phyloP scores from a whole-genome alignment of 2,329 filamentous ascomycete species.

The Aspergillus sojae region DNA sequence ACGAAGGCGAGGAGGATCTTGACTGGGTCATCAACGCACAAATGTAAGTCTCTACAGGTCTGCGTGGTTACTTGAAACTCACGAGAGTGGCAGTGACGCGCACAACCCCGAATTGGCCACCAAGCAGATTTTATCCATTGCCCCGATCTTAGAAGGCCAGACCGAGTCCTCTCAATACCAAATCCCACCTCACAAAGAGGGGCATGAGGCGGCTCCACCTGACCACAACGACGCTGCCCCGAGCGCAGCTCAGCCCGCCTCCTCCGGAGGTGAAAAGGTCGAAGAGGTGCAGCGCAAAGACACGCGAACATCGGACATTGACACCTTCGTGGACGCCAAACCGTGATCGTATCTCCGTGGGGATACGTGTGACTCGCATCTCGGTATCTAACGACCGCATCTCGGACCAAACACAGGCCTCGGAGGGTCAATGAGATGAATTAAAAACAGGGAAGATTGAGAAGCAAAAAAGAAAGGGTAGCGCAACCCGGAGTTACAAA shows the following conservation, averaged over 20 bases:
- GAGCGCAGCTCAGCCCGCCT: not conserved
- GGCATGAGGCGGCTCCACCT: slow-evolving; percentile 7
- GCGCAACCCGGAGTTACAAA: slow-evolving; percentile 13
- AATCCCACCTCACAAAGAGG: slow-evolving; percentile 54
- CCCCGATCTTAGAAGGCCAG: slow-evolving; percentile 81
- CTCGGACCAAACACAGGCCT: not conserved
- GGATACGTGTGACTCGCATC: not conserved
- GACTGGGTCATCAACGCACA: slow-evolving; percentile 93
- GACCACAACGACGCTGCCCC: slow-evolving; percentile 10
- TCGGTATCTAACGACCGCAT: not conserved
- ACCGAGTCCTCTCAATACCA: slow-evolving; percentile 57
- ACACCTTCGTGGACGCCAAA: slow-evolving; percentile 47
- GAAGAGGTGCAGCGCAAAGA: slow-evolving; percentile 39
- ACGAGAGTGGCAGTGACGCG: slow-evolving; percentile 54
- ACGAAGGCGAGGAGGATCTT: slow-evolving; percentile 83
- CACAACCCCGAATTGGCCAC: slow-evolving; percentile 69
- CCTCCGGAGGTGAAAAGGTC: slow-evolving; percentile 7
- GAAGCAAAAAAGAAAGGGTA: slow-evolving; percentile 3
- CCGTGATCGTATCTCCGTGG: slow-evolving; percentile 8
- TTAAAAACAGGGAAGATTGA: not conserved
- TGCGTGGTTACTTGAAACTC: not conserved
- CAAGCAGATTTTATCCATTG: slow-evolving; percentile 83
- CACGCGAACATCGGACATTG: slow-evolving; percentile 42
- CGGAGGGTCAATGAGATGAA: not conserved
- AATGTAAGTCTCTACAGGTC: slow-evolving; percentile 60